Evolutionary conservation across 2,329 filamentous ascomycete species (phyloP).

Genomic region (Scedosporium aurantiacum): DNA sequence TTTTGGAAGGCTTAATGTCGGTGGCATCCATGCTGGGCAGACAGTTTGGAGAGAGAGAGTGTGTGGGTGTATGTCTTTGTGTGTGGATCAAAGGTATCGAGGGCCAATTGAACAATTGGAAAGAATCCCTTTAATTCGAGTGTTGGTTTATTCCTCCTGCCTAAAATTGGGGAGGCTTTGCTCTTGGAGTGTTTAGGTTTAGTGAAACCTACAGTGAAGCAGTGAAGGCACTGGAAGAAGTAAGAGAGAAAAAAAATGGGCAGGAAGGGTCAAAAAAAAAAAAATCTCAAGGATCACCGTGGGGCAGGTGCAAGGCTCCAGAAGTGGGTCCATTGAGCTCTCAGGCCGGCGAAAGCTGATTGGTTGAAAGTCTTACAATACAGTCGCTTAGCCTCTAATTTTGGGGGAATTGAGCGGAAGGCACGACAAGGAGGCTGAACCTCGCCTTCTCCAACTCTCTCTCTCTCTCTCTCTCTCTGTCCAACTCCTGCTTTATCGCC

Average conservation of each 20-base stretch:
- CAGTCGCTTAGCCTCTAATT: not conserved
- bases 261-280: not conserved
- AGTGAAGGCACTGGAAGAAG: not conserved
- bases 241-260: not conserved
- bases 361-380: not conserved
- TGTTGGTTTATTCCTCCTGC: too few species aligned
- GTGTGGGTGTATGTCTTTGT: not conserved
- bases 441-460: not conserved
- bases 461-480: not conserved
- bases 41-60: too few species aligned
- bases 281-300: conserved; percentile 2
- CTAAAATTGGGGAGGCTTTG: too few species aligned
- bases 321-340: conserved; percentile 5
- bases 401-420: not conserved
- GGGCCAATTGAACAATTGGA: not conserved
- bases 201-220: not conserved
- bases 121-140: not conserved
- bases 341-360: not conserved
- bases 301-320: conserved; percentile 4
- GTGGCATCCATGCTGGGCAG: conserved; percentile 1
- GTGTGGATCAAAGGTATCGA: not conserved
- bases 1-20: conserved; percentile 3
- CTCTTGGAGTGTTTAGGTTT: not conserved
- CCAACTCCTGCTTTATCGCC: not conserved
- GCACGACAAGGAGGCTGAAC: not conserved